Base-by-base conservation (phyloP, 1,139 yeast genomes). In the Protomyces pachydermus region DNA sequence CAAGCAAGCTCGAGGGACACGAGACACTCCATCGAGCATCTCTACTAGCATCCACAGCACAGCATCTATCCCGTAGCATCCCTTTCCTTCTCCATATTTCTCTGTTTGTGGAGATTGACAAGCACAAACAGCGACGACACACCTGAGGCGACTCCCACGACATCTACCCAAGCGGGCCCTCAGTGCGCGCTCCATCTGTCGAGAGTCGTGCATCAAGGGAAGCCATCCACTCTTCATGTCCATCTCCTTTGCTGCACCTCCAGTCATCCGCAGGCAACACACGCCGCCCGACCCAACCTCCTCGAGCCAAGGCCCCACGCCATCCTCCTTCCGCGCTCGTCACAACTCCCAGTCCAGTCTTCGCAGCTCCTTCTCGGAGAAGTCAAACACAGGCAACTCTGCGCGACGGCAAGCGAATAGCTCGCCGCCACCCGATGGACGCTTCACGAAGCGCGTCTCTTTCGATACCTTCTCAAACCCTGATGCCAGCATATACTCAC, bases 401-500 rank as follows among this genome's bases (percentile, higher is more conserved):
- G 53, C 56, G 9, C 48, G 48, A 8, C 42, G 62, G 10, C 45
- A 56, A 12, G 52, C 54, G 6, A 34, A 51, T 25, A 54, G 61
- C 9, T 16, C 23, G 5, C 48, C 48, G 23, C 66, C 66, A 23
- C 61, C 64, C 3, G 64, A 56, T 5, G 46, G 54, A 28, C 64
- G 54, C 20, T 56, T 50, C 56, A 38, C 54, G 18, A 57, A 60
- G 37, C 69, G 84, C 23, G 79, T 84, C 8, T 80, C 85, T 4
- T 84, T 84, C 69, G 86, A 84, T 69, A 82, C 86, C 70, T 81
- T 72, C 73, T 77, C 61, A 74, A 79, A 71, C 75, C 79, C 69
- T 74, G 77, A 72, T 54, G 78, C 77, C 1, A 68, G 75, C 3
- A 75, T 75, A 55, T 74, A 71, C 67, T 79, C 84, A 12, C 74